phyloP scores from a whole-genome alignment of 1,284 basidiomycete genomes.

The Naganishia sp. region DNA sequence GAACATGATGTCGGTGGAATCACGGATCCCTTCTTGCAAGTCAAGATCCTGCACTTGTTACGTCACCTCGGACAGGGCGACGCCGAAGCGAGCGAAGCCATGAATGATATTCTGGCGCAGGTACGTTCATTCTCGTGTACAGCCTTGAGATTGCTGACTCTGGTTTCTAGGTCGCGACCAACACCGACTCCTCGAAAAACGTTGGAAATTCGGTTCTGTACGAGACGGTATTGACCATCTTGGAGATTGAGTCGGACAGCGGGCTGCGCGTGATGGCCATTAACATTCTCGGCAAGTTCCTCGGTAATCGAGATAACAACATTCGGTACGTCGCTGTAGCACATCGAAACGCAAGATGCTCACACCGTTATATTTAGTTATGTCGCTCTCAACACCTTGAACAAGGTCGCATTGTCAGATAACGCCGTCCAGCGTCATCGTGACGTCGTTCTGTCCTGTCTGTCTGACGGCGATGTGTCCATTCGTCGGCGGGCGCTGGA shows the following conservation, averaged over 20 bases:
- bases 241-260: constrained; percentile 96
- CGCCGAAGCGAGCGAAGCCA: constrained; percentile 82
- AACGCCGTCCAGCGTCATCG: constrained; percentile 98
- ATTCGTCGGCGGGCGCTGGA: constrained; percentile 95
- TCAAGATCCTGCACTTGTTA: constrained; percentile 93
- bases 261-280: constrained; percentile 98
- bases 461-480: constrained; percentile 97
- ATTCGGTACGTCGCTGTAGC: constrained; percentile 68
- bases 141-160: neutral
- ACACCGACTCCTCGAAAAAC: constrained; percentile 97
- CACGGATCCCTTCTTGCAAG: constrained; percentile 97
- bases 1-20: constrained; percentile 99
- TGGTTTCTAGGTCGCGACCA: constrained; percentile 80
- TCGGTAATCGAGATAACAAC: constrained; percentile 98
- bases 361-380: constrained; percentile 62
- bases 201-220: constrained; percentile 98
- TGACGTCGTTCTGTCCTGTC: constrained; percentile 96
- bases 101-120: constrained; percentile 99
- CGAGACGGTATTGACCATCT: constrained; percentile 94
- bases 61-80: constrained; percentile 85
- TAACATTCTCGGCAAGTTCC: constrained; percentile 97
- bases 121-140: constrained; percentile 51
- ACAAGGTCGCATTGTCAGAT: constrained; percentile 97
- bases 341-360: neutral
- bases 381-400: constrained; percentile 95